Base-by-base conservation (phyloP, 2,329 filamentous ascomycete genomes). In the Colletotrichum endophyticum region DNA sequence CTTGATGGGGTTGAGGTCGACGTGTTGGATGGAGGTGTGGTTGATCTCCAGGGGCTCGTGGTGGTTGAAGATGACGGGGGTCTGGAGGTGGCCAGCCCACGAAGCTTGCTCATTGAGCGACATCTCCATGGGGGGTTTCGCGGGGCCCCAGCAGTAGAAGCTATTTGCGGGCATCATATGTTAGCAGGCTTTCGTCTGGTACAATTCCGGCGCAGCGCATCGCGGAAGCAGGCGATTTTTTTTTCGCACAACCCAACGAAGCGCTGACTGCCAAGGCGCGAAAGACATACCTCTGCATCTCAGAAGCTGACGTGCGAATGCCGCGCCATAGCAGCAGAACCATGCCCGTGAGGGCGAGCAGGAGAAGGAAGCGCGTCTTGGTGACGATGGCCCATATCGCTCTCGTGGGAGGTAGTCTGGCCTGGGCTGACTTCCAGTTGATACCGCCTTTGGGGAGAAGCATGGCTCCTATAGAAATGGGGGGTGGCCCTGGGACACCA, bases 61-160 rank as follows among this genome's bases (percentile, higher is more conserved):
- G 86, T 96, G 95, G 88, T 99, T 99, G 90, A 98, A 98, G 79
- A 98, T 92, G 80, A 99, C 96, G 66, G 97, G 97, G 5, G 97
- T 99, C 81, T 96, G 93, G 78, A 97, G 89, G 83, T 98, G 96
- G 74, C 92, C 93, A 80, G 95, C 94, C 97, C 97, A 99, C 79
- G 95, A 91, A 78, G 93, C 93, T 85, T 96, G 94, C 84, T 99
- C 97, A 84, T 98, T 98, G 72, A 94, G 88, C 57, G 94, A 92
- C 95, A 99, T 98, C 79, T 97, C 93, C 93, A 98, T 98, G 70
- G 97, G 97, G n/a, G 97, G 92, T 88, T 98, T 98, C 28, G 94
- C 92, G 16, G 97, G 96, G 15, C 97, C 97, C 91, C 96, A 99
- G 89, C 97, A 99, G 87, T 98, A 98, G 87, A 98, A 98, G 87